A percentile compares a stretch with the other conserved stretches of the same genome.
Evolutionary conservation across 2,329 filamentous ascomycete species (phyloP).

Genomic region (Paecilomyces variotii): DNA sequence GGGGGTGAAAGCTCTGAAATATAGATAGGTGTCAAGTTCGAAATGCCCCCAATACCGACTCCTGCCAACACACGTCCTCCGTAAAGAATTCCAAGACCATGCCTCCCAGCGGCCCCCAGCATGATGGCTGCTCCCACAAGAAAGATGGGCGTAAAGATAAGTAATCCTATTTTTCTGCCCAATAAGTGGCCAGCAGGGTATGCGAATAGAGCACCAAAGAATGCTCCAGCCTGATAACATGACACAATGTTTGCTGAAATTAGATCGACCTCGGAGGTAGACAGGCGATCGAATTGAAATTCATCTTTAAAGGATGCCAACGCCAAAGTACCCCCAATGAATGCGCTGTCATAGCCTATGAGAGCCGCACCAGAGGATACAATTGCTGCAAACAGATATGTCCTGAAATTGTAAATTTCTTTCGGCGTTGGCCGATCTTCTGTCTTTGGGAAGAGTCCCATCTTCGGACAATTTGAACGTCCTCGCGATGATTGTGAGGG

Average conservation of each 20-base stretch:
- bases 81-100: conserved; percentile 56
- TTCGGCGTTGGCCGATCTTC: conserved; percentile 47
- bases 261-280: conserved; percentile 43
- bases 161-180: conserved; percentile 58
- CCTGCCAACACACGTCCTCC: conserved; percentile 52
- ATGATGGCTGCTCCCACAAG: conserved; percentile 64
- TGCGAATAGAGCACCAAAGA: conserved; percentile 68
- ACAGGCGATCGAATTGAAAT: conserved; percentile 54
- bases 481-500: no score
- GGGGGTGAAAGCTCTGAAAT: conserved; percentile 52
- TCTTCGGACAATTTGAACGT: neutral
- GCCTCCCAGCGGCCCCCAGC: conserved; percentile 54
- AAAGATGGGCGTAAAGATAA: conserved; percentile 56
- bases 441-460: neutral
- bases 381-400: conserved; percentile 47
- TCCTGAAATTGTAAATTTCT: conserved; percentile 53
- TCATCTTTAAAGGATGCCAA: conserved; percentile 61
- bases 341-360: conserved; percentile 62
- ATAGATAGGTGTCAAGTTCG: conserved; percentile 53
- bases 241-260: conserved; percentile 70
- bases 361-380: conserved; percentile 52
- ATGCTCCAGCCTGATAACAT: conserved; percentile 73
- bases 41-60: conserved; percentile 48
- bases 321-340: conserved; percentile 69
- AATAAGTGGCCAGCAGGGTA: conserved; percentile 60